phyloP scores from a whole-genome alignment of 164 flowering plant species.

The Piper betle region DNA sequence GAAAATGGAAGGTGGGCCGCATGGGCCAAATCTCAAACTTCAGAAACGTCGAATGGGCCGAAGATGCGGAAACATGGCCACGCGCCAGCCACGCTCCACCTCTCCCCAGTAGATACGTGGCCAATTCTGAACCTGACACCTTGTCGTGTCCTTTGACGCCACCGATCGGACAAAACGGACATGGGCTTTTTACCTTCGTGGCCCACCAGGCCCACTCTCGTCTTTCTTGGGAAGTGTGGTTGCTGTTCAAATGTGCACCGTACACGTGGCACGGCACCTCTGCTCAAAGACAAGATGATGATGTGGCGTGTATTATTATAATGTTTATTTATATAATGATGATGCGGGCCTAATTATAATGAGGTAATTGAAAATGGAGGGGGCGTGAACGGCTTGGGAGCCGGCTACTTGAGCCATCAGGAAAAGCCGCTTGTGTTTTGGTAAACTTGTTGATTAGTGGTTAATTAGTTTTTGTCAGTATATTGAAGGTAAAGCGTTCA shows the following conservation, averaged over 20 bases:
- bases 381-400: not conserved
- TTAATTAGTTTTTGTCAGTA: not conserved
- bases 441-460: too few relatives aligned
- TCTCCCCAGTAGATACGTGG: not conserved
- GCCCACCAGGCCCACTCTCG: not conserved
- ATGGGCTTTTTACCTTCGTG: too few relatives aligned
- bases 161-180: not conserved
- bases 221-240: not conserved
- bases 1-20: too few relatives aligned
- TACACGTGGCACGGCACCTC: not conserved
- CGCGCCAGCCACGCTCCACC: not conserved
- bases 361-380: not conserved
- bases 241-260: not conserved
- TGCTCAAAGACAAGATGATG: not conserved
- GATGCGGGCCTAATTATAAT: too few relatives aligned
- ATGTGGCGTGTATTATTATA: too few relatives aligned
- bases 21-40: too few relatives aligned
- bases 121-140: not conserved
- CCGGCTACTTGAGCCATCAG: not conserved
- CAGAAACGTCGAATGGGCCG: too few relatives aligned
- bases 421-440: too few relatives aligned
- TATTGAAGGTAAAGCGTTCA: not conserved
- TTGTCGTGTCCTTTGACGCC: not conserved
- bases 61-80: too few relatives aligned
- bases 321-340: too few relatives aligned